phyloP scores from a whole-genome alignment of 83 land plant species.

The Thuja plicata region DNA sequence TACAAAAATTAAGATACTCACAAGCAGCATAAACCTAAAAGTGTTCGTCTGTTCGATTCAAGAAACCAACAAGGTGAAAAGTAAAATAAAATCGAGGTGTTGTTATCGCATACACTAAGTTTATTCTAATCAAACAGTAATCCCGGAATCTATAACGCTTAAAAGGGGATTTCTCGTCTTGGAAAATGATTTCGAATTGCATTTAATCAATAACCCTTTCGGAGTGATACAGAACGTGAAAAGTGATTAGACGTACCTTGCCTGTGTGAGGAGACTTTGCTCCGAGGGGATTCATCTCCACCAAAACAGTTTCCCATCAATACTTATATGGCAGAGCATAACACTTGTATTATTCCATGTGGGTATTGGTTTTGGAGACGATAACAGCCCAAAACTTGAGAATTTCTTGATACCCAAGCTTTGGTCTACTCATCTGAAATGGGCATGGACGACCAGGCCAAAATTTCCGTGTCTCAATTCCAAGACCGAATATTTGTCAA shows the following conservation, averaged over 20 bases:
- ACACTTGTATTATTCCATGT: not conserved
- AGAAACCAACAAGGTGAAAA: not conserved
- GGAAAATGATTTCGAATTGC: not conserved
- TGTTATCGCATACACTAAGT: not conserved
- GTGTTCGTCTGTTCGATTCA: not conserved
- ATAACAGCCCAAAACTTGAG: not conserved
- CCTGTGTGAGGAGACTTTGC: not conserved
- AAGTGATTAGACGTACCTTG: not conserved
- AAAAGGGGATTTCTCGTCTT: too few species aligned
- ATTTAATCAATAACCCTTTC: not conserved
- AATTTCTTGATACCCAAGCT: not conserved
- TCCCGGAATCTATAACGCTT: not conserved
- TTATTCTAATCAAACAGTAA: not conserved
- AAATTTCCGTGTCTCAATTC: too few species aligned
- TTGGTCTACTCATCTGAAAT: not conserved
- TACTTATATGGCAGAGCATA: not conserved
- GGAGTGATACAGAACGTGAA: not conserved
- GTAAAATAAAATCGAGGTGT: not conserved
- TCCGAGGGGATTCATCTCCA: not conserved
- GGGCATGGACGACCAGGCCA: not conserved
- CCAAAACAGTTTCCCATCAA: slow-evolving; percentile 9
- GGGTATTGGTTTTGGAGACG: not conserved
- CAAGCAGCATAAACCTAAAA: not conserved
- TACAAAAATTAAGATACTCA: not conserved
- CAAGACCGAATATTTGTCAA: too few species aligned